Evolutionary conservation across 768 basidiomycete genomes (phyloP), one percentile per base, ranked within the genome.

Genomic region (Lactifluus pinguis): DNA sequence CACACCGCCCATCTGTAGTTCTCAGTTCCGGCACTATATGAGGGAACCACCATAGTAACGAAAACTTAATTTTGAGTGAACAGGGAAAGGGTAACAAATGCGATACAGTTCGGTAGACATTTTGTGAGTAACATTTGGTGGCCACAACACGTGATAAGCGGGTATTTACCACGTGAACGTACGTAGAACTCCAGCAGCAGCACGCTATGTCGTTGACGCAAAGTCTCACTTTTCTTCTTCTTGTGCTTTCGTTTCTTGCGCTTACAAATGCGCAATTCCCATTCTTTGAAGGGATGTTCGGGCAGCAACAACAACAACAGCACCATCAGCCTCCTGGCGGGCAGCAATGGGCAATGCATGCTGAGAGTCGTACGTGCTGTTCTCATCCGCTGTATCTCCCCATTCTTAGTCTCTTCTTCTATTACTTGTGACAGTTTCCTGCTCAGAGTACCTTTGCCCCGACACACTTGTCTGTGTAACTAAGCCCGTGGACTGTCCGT

Each of bases 371-470:
- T 66, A 65, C 25, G 63, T 59, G 6, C 6, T 2, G 25, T 14
- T 9, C 14, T 30, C 49, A 21, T 32, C 41, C 13, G 0, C 19
- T 19, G 21, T 34, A 6, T 47, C 17, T 19, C 32, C 6, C 32
- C 29, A 9, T 45, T 4, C 4, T 38, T 11, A 6, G 9, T 29
- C 14, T 39, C 21, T 34, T 52, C 25, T n/a, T 19, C 3, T 25
- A 1, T 25, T n/a, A 10, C 17, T 13, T 6, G 39, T 55, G 39
- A n/a, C 57, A 92, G 90, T 89, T 4, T 70, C 82, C 32, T 92
- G 90, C 69, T 79, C 87, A 9, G 75, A 78, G 51, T 92, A 92
- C 69, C 75, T 92, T 19, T 92, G 90, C 69, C 89, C 87, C 13
- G 76, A 78, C 49, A 90, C 87, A 19, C 75, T 91, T 49, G 80